A percentile compares a stretch with the other conserved stretches of the same genome.
Evolutionary conservation across 352 stramenopile species (phyloP).

Genomic region (Blastocystis sp.): DNA sequence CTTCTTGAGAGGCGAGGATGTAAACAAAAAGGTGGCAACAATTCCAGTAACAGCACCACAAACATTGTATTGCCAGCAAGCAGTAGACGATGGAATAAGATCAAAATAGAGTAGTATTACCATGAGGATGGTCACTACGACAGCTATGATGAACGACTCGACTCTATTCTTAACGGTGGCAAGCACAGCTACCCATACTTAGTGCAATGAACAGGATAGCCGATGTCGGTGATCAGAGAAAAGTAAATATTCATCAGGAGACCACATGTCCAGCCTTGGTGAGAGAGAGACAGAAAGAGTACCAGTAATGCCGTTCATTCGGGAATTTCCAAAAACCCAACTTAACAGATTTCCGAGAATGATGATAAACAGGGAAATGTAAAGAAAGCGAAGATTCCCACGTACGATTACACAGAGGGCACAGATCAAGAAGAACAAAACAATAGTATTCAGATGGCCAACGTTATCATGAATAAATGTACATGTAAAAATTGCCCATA

Average conservation of each 20-base stretch:
- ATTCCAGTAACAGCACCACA: slow-evolving; percentile 4
- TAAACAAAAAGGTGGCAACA: background rate
- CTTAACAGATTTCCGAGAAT: slow-evolving; percentile 13
- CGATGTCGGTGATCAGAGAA: background rate
- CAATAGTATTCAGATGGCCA: background rate
- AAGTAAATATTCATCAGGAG: slow-evolving; percentile 12
- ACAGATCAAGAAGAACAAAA: background rate
- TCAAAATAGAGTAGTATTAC: background rate
- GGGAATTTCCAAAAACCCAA: background rate
- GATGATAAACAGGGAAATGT: background rate
- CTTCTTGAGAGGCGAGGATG: background rate
- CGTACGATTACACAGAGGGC: background rate
- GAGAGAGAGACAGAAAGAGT: background rate
- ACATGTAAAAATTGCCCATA: slow-evolving; percentile 28
- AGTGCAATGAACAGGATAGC: background rate
- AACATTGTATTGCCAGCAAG: slow-evolving; percentile 36
- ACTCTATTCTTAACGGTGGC: background rate
- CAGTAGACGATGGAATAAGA: background rate
- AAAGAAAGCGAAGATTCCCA: slow-evolving; percentile 26
- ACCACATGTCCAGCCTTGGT: background rate
- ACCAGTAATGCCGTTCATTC: slow-evolving; percentile 45
- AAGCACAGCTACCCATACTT: background rate
- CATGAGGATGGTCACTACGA: background rate
- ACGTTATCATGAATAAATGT: slow-evolving; percentile 19
- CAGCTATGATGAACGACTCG: background rate